Evolutionary conservation across 192 early-diverging fungal species (phyloP).

Genomic region (Paraglomus brasilianum): DNA sequence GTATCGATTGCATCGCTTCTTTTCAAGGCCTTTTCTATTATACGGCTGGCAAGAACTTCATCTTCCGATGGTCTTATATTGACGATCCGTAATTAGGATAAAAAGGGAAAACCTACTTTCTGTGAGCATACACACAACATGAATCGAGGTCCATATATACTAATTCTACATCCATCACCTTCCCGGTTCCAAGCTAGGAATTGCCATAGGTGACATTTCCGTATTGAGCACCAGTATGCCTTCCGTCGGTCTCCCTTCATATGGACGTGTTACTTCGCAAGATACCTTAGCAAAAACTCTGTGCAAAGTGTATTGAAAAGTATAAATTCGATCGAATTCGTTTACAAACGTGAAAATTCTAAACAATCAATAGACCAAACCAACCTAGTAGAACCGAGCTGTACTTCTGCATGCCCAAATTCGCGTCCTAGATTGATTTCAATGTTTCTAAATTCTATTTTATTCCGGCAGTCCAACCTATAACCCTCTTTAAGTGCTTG

Average conservation of each 20-base stretch:
- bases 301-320: neutral
- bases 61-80: slow-evolving; percentile 64
- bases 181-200: slow-evolving; percentile 66
- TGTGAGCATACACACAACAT: neutral
- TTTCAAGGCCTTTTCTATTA: slow-evolving; percentile 87
- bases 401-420: slow-evolving; percentile 72
- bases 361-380: slow-evolving; percentile 19
- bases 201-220: slow-evolving; percentile 86
- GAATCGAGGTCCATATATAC: neutral
- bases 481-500: slow-evolving; percentile 65
- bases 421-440: slow-evolving; percentile 67
- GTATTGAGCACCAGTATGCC: slow-evolving; percentile 84
- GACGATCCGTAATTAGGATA: slow-evolving; percentile 15
- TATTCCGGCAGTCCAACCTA: slow-evolving; percentile 76
- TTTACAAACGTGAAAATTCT: neutral
- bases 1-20: slow-evolving; percentile 88
- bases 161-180: slow-evolving; percentile 41
- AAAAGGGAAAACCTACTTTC: neutral
- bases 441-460: slow-evolving; percentile 71
- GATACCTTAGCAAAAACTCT: slow-evolving; percentile 70
- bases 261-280: slow-evolving; percentile 68
- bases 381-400: slow-evolving; percentile 81
- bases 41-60: slow-evolving; percentile 80
- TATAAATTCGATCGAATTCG: neutral
- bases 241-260: slow-evolving; percentile 78